Evolutionary conservation across 495 filamentous ascomycete genomes (phyloP), one percentile per base, ranked within the genome.

Genomic region (Polyplosphaeria fusca): DNA sequence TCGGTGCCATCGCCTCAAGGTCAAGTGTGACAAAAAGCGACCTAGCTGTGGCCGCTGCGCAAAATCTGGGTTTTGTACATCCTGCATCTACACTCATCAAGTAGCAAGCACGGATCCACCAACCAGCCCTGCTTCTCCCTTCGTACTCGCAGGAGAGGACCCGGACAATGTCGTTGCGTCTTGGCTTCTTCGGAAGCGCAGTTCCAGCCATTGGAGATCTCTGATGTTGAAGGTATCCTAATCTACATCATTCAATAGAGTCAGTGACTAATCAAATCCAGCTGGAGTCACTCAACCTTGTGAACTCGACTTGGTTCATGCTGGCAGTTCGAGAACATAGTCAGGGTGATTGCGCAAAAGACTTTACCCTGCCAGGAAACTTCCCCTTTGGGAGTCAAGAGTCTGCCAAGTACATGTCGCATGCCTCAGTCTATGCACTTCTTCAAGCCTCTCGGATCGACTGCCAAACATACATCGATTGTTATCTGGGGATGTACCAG

Each of bases 1-100:
- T 22, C 39, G 51, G 35, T 55, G 51, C 19, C 51, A 55, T 38
- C 51, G 51, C 16, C 51, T 55, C 9, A 55, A 55, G 20, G 41
- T 55, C 23, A 55, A 55, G 37, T 55, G 51, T 24, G 51, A 55
- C 27, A 45, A 46, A 24, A 55, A 37, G 18, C 12, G n/a, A 7
- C 51, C 51, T 7, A 42, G 38, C 40, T 45, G 39, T 18, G 25
- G 11, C 23, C 43, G 51, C 5, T 55, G 51, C 22, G 5, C 39
- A 7, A 22, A 18, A 3, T 45, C 51, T n/a, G 51, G 41, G 7
- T 44, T 4, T 25, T 23, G 11, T 9, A 23, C 11, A 14, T 45
- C 39, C 11, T 55, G 51, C 40, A 35, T 25, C 23, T 55, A 55
- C 27, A 55, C 51, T 1, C 40, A 55, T 16, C 4, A 25, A 20